Evolutionary conservation across 768 basidiomycete species (phyloP).

Genomic region (Phanerodontia chrysosporium): DNA sequence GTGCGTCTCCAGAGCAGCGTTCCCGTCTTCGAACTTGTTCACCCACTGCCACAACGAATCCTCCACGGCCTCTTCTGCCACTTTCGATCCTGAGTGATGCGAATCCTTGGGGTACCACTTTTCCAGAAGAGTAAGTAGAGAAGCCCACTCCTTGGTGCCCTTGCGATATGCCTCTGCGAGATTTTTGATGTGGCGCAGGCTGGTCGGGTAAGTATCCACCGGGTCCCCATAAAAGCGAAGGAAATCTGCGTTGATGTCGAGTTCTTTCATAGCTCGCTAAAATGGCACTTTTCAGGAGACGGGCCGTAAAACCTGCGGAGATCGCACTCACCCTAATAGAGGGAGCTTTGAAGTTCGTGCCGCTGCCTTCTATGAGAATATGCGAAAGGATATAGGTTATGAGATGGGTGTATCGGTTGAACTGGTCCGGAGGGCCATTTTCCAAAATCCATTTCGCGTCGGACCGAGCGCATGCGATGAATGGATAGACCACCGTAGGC

Average conservation of each 20-base stretch:
- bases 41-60: not conserved
- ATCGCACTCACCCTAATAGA: not conserved
- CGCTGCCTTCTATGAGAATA: not conserved
- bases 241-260: constrained; percentile 1
- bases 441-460: not conserved
- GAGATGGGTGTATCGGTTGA: too few relatives aligned
- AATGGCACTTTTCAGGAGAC: not conserved
- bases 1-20: not conserved
- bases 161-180: not conserved
- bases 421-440: not conserved
- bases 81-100: not conserved
- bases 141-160: not conserved
- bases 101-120: not conserved
- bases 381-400: not conserved
- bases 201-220: not conserved
- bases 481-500: too few relatives aligned
- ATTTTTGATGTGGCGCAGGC: not conserved
- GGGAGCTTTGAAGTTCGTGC: not conserved
- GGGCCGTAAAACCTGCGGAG: not conserved
- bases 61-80: not conserved
- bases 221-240: not conserved
- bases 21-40: not conserved
- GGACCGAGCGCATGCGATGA: not conserved
- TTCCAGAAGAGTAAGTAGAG: not conserved
- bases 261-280: not conserved